Percentiles rank a stretch among this genome's conserved stretches.
These are phyloP conservation scores for Phoma sp. DNA, from an alignment of 2,329 filamentous ascomycete genomes.

Conservation along the genomic window DNA sequence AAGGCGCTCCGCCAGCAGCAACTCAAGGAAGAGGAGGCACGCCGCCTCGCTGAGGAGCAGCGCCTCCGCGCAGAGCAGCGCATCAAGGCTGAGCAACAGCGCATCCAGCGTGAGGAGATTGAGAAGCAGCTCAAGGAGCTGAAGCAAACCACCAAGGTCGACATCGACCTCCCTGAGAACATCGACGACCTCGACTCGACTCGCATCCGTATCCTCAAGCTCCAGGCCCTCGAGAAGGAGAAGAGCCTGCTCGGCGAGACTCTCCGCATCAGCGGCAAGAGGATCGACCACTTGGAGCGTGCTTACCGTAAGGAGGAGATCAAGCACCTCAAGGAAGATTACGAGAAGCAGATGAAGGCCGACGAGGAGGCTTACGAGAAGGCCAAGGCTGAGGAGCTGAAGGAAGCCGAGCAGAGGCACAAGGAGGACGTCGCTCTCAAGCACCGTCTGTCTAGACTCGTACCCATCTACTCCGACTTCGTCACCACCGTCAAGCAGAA, in stretches of 20 bases:
- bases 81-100: constrained; percentile 64
- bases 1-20: constrained; percentile 88
- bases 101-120: constrained; percentile 58
- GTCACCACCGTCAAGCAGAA: constrained; percentile 81
- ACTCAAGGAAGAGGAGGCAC: constrained; percentile 85
- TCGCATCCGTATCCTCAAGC: constrained; percentile 89
- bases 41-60: constrained; percentile 89
- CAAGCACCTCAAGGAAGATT: constrained; percentile 89
- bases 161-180: constrained; percentile 81
- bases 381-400: constrained; percentile 76
- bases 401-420: constrained; percentile 85
- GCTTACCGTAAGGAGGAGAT: constrained; percentile 94
- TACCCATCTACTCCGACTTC: constrained; percentile 85
- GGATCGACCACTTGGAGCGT: constrained; percentile 95
- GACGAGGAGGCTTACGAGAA: constrained; percentile 83
- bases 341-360: constrained; percentile 77
- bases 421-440: constrained; percentile 91
- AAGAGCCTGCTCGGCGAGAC: constrained; percentile 96
- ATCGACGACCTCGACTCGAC: constrained; percentile 67
- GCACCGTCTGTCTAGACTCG: constrained; percentile 84
- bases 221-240: constrained; percentile 94
- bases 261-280: constrained; percentile 89
- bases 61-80: constrained; percentile 89
- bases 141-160: constrained; percentile 87
- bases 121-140: constrained; percentile 95